phyloP scores from a whole-genome alignment of 2,329 filamentous ascomycete species.

The Aspergillus fumigatus region DNA sequence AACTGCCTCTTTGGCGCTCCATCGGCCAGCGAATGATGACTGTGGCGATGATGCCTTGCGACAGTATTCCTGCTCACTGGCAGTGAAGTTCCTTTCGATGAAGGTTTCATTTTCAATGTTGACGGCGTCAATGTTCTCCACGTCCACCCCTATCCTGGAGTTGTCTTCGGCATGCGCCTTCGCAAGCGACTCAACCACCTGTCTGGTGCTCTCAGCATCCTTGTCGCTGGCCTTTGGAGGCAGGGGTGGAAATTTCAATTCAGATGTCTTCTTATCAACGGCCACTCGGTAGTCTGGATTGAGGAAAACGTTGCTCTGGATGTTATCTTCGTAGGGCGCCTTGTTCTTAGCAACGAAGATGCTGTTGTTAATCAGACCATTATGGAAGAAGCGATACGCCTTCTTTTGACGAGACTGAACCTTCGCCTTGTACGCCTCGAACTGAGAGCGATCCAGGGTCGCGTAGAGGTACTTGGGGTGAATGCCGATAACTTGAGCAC shows the following conservation, averaged over 20 bases:
- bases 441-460: constrained; percentile 82
- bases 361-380: constrained; percentile 94
- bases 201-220: constrained; percentile 60
- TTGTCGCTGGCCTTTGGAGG: constrained; percentile 61
- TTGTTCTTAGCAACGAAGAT: constrained; percentile 94
- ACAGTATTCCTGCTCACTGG: constrained; percentile 81
- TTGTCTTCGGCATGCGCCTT: constrained; percentile 57
- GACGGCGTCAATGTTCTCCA: constrained; percentile 81
- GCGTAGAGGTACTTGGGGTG: constrained; percentile 96
- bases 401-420: constrained; percentile 95
- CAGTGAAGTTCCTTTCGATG: constrained; percentile 89
- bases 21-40: constrained; percentile 89
- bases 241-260: constrained; percentile 67
- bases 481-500: constrained; percentile 92
- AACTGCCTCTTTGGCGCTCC: constrained; percentile 96
- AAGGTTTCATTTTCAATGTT: constrained; percentile 95
- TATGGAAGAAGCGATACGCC: constrained; percentile 98
- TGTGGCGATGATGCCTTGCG: constrained; percentile 71
- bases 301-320: constrained; percentile 82
- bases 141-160: constrained; percentile 87
- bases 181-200: constrained; percentile 73
- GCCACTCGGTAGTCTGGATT: constrained; percentile 87
- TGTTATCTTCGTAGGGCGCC: constrained; percentile 82
- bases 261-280: constrained; percentile 78
- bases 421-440: constrained; percentile 76